Base-by-base conservation (phyloP, 2,329 filamentous ascomycete species). In the Triangularia verruculosa region DNA sequence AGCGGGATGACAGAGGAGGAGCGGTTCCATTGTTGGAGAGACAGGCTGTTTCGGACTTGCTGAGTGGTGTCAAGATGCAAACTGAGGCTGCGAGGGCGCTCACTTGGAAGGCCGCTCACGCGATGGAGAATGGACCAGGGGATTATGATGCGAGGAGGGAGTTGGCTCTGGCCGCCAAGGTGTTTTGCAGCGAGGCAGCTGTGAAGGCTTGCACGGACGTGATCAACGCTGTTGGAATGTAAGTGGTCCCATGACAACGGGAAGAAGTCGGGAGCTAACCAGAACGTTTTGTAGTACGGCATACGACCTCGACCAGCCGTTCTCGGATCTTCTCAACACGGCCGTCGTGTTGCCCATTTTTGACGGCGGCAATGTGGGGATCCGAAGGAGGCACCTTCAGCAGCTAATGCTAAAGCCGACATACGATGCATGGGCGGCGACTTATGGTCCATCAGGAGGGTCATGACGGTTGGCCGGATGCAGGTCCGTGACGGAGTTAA, bases 291-390 rank as follows among this genome's bases (percentile, higher is more conserved):
- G 7, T 15, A 78, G 76, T 32, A 74, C 70, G 4, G 74, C 80
- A 0, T 83, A 82, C 64, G 73, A 76, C 22, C 71, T 70, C 4
- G 73, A 76, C 27, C 74, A 77, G 63, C 78, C 77, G 1, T 83
- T 83, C 66, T 70, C 75, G 1, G 73, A 76, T 24, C 67, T 83
- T 12, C 68, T 83, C 25, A 79, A 79, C 34, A 77, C 78, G 64
- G 81, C 79, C 0, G 74, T 80, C 65, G 78, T 76, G 3, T 64
- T 83, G 58, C 80, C 81, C 2, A 78, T 80, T 24, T 84, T 85
- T 61, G 82, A 85, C 64, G 81, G 82, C 0, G 82, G 83, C 0
- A 85, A 85, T 70, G 76, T 85, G 11, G 82, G 83, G 0, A 78
- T 85, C 6, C 73, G 82, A 47, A 76, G 82, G 59, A 73, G 82